A percentile compares a stretch with the other conserved stretches of the same genome.
phyloP scores from a whole-genome alignment of 257 asterid genomes.

The Capsicum baccatum region DNA sequence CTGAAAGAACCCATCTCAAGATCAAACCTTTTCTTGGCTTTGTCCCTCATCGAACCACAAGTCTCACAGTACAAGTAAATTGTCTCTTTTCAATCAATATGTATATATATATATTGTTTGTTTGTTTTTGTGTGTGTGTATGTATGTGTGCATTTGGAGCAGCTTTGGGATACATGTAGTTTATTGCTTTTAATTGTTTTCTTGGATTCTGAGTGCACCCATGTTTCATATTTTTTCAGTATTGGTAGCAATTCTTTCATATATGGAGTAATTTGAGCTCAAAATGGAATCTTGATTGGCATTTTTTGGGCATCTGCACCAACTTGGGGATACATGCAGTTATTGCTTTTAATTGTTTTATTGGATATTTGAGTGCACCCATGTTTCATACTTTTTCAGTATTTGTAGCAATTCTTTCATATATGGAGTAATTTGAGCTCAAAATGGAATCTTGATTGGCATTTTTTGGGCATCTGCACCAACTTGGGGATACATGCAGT shows the following conservation, averaged over 20 bases:
- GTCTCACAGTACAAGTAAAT: constrained; percentile 51
- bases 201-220: constrained; percentile 1
- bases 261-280: constrained; percentile 2
- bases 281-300: constrained; percentile 1
- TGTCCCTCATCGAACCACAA: constrained; percentile 57
- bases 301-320: neutral
- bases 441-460: constrained; percentile 1
- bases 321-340: constrained; percentile 7
- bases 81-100: neutral
- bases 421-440: constrained; percentile 1
- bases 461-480: neutral
- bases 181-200: neutral
- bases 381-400: neutral
- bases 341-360: neutral
- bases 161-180: neutral
- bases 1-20: constrained; percentile 47
- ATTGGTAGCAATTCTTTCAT: neutral
- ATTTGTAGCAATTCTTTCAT: neutral
- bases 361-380: neutral
- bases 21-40: constrained; percentile 68
- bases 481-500: constrained; percentile 10
- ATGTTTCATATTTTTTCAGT: neutral
- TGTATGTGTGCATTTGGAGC: neutral
- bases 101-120: neutral
- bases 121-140: neutral